Conservation (phyloP, 169 alveolate genomes). For the Eimeria sp. region DNA sequence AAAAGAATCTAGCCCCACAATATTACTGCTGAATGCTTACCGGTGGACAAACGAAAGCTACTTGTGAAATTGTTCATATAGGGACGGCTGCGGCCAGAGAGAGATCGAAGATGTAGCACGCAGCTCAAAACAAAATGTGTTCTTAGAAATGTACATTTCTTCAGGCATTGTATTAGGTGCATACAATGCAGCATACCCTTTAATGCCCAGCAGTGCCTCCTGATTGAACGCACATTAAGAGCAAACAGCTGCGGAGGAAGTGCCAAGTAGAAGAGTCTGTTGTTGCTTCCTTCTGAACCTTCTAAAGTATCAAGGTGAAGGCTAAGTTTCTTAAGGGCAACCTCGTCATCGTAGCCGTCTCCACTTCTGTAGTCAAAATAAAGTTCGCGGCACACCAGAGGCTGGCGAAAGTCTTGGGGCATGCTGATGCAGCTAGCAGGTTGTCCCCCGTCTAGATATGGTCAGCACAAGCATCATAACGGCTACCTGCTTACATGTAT, state of each 20-base stretch:
- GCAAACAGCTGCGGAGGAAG: constrained; percentile 87
- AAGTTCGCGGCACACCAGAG: neutral
- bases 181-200: constrained; percentile 55
- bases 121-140: neutral
- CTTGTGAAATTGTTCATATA: neutral
- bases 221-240: constrained; percentile 25
- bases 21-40: neutral
- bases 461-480: neutral
- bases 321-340: constrained; percentile 62
- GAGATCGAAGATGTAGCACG: neutral
- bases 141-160: neutral
- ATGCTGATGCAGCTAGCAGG: neutral
- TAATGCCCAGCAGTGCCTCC: constrained; percentile 71
- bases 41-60: neutral
- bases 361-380: constrained; percentile 68
- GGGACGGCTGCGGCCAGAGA: neutral
- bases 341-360: constrained; percentile 40
- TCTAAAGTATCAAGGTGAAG: constrained; percentile 5
- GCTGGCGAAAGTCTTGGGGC: neutral
- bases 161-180: neutral
- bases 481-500: constrained; percentile 49
- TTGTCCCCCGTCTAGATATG: neutral
- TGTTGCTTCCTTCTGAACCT: constrained; percentile 27
- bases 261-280: constrained; percentile 86
- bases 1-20: neutral